These are phyloP conservation scores for Paraphaeosphaeria minitans DNA, from an alignment of 2,329 filamentous ascomycete species.

Conservation along the genomic window DNA sequence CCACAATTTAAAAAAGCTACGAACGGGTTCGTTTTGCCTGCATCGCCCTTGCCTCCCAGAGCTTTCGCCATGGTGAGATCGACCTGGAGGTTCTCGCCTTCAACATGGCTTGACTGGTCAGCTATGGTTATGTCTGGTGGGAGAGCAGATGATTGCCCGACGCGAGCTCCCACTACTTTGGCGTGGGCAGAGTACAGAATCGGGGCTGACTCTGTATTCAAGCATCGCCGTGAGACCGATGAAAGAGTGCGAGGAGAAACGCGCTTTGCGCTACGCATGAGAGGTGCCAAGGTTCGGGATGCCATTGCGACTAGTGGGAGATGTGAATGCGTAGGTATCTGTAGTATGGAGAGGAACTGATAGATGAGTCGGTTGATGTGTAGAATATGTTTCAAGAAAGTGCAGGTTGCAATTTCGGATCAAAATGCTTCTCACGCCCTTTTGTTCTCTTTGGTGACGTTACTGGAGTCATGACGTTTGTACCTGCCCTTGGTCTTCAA, in stretches of 20 bases:
- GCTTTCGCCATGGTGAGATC: slow-evolving; percentile 53
- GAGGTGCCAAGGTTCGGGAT: background rate
- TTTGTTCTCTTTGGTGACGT: background rate
- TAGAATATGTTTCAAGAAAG: background rate
- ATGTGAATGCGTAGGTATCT: background rate
- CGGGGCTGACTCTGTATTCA: slow-evolving; percentile 50
- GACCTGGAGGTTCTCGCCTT: slow-evolving; percentile 43
- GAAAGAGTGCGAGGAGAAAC: background rate
- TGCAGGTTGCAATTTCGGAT: background rate
- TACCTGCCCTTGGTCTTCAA: background rate
- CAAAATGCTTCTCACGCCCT: background rate
- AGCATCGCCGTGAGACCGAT: slow-evolving; percentile 28
- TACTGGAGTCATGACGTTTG: background rate
- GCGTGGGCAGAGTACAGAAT: slow-evolving; percentile 48
- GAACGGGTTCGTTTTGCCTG: slow-evolving; percentile 2
- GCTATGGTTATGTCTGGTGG: background rate
- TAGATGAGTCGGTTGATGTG: background rate
- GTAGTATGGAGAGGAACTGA: background rate
- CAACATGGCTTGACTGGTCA: slow-evolving; percentile 31
- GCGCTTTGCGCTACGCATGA: background rate
- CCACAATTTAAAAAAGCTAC: background rate
- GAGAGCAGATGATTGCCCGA: slow-evolving; percentile 23
- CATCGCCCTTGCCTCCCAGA: slow-evolving; percentile 41
- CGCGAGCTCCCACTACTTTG: slow-evolving; percentile 48
- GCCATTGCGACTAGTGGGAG: background rate